Conservation (phyloP, 2,329 filamentous ascomycete species). For the Metarhizium humberi region DNA sequence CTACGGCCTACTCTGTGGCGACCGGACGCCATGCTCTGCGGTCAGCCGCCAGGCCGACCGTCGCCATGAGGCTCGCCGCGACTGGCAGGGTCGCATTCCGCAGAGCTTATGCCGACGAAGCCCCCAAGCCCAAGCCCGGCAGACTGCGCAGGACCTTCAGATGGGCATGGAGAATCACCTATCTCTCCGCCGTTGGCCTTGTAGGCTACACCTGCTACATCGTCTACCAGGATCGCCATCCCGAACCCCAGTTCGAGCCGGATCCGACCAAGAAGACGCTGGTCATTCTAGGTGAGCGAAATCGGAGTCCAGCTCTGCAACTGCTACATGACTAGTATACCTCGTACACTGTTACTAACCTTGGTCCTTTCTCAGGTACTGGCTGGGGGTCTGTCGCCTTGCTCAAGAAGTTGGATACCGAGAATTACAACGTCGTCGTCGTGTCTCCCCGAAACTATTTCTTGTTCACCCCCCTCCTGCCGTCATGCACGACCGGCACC, state of each 20-base stretch:
- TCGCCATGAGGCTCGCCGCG: constrained; percentile 24
- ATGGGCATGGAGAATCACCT: constrained; percentile 77
- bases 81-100: constrained; percentile 31
- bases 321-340: not conserved
- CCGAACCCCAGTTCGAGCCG: constrained; percentile 65
- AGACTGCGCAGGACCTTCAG: constrained; percentile 61
- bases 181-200: constrained; percentile 62
- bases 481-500: constrained; percentile 92
- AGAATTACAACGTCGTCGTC: constrained; percentile 98
- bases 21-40: constrained; percentile 15
- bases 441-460: constrained; percentile 99
- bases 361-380: constrained; percentile 54
- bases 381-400: constrained; percentile 94
- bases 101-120: constrained; percentile 41
- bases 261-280: constrained; percentile 94
- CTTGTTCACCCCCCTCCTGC: constrained; percentile 94
- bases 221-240: constrained; percentile 76
- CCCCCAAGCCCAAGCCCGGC: constrained; percentile 38
- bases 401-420: constrained; percentile 95
- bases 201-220: constrained; percentile 67
- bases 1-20: constrained; percentile 24
- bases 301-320: not conserved
- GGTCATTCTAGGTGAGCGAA: constrained; percentile 75
- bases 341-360: not conserved
- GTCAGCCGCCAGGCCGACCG: constrained; percentile 17